Conservation (phyloP, 306 rosid species). For the Sicyos edulis region DNA sequence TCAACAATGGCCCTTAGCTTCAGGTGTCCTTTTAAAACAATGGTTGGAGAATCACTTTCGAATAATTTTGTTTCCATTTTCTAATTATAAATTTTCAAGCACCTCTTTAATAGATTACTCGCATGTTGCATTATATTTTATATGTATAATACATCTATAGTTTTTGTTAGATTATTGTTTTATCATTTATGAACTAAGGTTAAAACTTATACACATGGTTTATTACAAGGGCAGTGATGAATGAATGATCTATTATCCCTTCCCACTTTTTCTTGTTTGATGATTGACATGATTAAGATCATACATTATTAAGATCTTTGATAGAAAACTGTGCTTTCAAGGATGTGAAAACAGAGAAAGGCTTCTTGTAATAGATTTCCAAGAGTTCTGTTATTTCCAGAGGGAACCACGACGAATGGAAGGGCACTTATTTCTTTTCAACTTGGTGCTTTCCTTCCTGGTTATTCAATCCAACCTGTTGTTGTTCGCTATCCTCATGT, state of each 20-base stretch:
- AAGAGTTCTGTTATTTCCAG: slow-evolving; percentile 85
- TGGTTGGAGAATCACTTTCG: not conserved
- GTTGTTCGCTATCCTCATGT: slow-evolving; percentile 89
- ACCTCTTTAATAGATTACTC: not conserved
- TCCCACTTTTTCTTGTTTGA: not conserved
- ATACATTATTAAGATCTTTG: slow-evolving; percentile 51
- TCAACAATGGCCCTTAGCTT: not conserved
- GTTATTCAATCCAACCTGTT: slow-evolving; percentile 79
- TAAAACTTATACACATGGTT: not conserved
- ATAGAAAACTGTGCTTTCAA: slow-evolving; percentile 87
- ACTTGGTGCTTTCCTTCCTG: slow-evolving; percentile 91
- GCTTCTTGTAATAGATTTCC: slow-evolving; percentile 82
- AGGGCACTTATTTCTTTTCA: slow-evolving; percentile 81
- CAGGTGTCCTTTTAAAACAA: not conserved
- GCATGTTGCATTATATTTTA: not conserved
- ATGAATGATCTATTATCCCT: not conserved
- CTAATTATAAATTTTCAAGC: not conserved
- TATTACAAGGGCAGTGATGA: not conserved
- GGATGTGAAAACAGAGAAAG: slow-evolving; percentile 98
- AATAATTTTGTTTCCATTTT: not conserved
- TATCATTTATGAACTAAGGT: not conserved
- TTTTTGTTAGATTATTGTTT: not conserved
- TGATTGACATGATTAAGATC: slow-evolving; percentile 31
- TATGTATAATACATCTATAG: not conserved
- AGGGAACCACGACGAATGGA: slow-evolving; percentile 98